Evolutionary conservation across 192 early-diverging fungal species (phyloP), one percentile per base, ranked within the genome.

Genomic region (Coemansia sp.): DNA sequence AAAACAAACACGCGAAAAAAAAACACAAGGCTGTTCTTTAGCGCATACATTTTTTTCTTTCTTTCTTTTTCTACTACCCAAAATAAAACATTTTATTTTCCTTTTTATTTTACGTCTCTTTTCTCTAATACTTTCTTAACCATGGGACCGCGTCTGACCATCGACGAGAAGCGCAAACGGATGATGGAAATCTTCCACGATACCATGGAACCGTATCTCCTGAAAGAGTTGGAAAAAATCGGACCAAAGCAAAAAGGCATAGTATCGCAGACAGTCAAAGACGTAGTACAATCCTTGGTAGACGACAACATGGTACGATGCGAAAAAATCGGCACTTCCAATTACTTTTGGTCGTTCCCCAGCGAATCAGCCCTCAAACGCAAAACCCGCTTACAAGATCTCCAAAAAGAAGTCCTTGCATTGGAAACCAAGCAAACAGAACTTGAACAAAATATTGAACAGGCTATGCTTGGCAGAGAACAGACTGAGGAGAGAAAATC

Each of bases 291-390:
- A 59, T 83, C 84, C 11, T 83, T 96, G 17, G 92, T 96, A 1
- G 88, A 91, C 67, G 94, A 96, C 76, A 84, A 83, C 20, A 65
- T 94, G 17, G 92, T 93, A 10, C 85, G 84, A 25, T 75, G 75
- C 22, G 94, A 96, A 61, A 96, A 93, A 73, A 93, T 96, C 56
- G 94, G 93, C 4, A 88, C 88, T 16, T 93, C 92, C 20, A 96
- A 96, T 67, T 96, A 90, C 67, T 96, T 80, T 68, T 96, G 94
- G 94, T 87, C 92, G n/a, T 96, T 92, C 67, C 93, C 93, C 4
- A 88, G 87, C 60, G 85, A 88, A 16, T 85, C 87, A 56, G 80
- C 80, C 0, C 62, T 83, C 28, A 69, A 71, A 33, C 80, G 84
- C 63, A 76, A 84, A 38, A 71, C 75, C 51, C 85, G 82, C 31